Base-by-base conservation (phyloP, 2,329 filamentous ascomycete genomes). In the Pochonia chlamydosporia region DNA sequence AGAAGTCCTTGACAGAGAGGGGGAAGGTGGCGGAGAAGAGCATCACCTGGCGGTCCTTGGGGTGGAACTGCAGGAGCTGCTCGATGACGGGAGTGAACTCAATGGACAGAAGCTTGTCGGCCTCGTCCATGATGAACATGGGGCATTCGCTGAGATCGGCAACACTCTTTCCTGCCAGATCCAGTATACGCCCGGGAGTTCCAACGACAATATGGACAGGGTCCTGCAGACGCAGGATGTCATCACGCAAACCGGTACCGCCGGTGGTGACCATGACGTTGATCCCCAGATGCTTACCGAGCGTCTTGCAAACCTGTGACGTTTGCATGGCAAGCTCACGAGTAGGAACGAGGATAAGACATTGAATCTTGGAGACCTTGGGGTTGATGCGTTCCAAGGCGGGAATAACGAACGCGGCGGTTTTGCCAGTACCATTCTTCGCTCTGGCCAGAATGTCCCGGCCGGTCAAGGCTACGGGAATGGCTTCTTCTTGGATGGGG, bases 221-320 rank as follows among this genome's bases (percentile, higher is more conserved):
- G 57, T 99, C 92, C 69, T 89, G 87, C 58, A 99, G 73, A 62
- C 93, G 89, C 58, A 99, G 84, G 63, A 99, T 99, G 66, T 99
- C 93, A 67, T 99, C 93, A 63, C 93, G 89, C 48, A 99, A 76
- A 23, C 89, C 88, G 36, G 93, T 97, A 60, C 93, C 93, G 68
- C 93, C 93, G 21, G 95, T 99, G 41, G 92, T 96, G 56, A 99
- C 95, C 95, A 99, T 99, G 62, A 99, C 92, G 63, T 99, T 97
- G 70, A 99, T 79, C 48, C 90, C 90, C 35, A 99, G 83, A 64
- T 99, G 91, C 71, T 99, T 97, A 54, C 95, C 95, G 40, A 99
- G 81, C 11, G 86, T 96, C 76, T 97, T 99, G 82, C 93, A 99
- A 56, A 99, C 93, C 71, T 99, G 93, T 43, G 95, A 99, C 51